Evolutionary conservation across 129 eudicot species (phyloP).

Genomic region (Flaveria sonorensis): DNA sequence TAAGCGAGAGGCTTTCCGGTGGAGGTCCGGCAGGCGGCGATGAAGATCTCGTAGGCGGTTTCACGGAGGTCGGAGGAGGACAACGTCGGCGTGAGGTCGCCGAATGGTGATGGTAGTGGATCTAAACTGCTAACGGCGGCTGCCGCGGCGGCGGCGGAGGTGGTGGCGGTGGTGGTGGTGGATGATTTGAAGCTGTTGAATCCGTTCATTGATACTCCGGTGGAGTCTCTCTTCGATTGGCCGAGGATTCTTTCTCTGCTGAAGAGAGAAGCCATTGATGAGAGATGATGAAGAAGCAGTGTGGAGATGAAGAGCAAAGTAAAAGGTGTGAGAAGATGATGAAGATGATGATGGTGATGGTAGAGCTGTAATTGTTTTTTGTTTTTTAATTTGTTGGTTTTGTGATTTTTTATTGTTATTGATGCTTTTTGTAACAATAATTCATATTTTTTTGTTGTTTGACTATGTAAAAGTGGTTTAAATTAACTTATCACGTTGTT

Average conservation of each 20-base stretch:
- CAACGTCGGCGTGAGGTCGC: constrained; percentile 69
- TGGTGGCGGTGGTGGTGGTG: constrained; percentile 13
- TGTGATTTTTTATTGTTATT: not conserved
- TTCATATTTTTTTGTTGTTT: constrained; percentile 7
- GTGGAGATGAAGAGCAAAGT: constrained; percentile 21
- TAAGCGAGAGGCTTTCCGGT: constrained; percentile 72
- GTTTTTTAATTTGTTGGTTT: not conserved
- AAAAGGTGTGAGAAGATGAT: constrained; percentile 22
- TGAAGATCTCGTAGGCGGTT: constrained; percentile 97
- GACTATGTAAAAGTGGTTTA: constrained; percentile 10
- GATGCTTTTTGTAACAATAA: constrained; percentile 13
- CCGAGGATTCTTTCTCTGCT: constrained; percentile 66
- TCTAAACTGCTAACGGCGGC: not conserved
- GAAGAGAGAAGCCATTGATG: constrained; percentile 93
- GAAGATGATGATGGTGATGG: constrained; percentile 18
- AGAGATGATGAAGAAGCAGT: not conserved
- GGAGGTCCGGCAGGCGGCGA: constrained; percentile 82
- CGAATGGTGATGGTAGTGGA: constrained; percentile 75
- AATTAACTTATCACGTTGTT: not conserved
- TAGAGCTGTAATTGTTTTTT: constrained; percentile 21
- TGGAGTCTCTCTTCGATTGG: constrained; percentile 60
- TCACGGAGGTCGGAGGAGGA: constrained; percentile 75
- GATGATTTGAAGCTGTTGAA: constrained; percentile 42
- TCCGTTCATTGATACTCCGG: constrained; percentile 36
- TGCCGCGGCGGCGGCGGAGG: constrained; percentile 32